Base-by-base conservation (phyloP, 1,284 basidiomycete genomes). In the Tremellales sp. region DNA sequence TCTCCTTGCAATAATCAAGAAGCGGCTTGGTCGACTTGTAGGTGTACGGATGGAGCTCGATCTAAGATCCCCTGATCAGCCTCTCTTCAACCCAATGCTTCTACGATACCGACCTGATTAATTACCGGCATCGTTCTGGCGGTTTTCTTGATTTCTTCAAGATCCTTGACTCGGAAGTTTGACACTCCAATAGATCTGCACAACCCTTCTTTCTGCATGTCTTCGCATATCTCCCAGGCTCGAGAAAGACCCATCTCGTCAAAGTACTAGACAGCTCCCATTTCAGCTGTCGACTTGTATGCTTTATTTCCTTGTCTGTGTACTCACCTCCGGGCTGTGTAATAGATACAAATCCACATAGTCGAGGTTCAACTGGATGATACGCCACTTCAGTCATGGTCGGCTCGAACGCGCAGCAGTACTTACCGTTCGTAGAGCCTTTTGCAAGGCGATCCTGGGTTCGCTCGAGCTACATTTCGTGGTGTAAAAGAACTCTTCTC, bases 21-120 rank as follows among this genome's bases (percentile, higher is more conserved):
- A 81, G 74, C 1, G 77, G 74, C 37, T 77, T 77, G 50, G 82
- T 73, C 53, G 82, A 69, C 56, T 76, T 71, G 75, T 79, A 81
- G 22, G 87, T 72, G 61, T 87, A 85, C 12, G 87, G 85, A 61
- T 90, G 86, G 43, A 83, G 78, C 64, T 88, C 85, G 37, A 88
- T 80, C 84, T 82, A 43, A 24, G 18, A 31, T 18, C 25, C 10
- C 14, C 9, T 22, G 16, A 38, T 27, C 39, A 31, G 7, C 57
- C 85, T 19, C 10, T 9, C 18, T 19, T 10, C 18, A 16, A 21
- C 8, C 10, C n/a, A 19, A n/a, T 21, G 5, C 43, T 37, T 12
- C 32, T 26, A 7, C 5, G 6, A 28, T 4, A 41, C 46, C 78
- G 48, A 86, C 76, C 71, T 89, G 87, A 70, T 88, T 87, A 27